These are phyloP conservation scores for Solanum chaucha DNA, from an alignment of 257 asterid genomes.

Conservation along the genomic window DNA sequence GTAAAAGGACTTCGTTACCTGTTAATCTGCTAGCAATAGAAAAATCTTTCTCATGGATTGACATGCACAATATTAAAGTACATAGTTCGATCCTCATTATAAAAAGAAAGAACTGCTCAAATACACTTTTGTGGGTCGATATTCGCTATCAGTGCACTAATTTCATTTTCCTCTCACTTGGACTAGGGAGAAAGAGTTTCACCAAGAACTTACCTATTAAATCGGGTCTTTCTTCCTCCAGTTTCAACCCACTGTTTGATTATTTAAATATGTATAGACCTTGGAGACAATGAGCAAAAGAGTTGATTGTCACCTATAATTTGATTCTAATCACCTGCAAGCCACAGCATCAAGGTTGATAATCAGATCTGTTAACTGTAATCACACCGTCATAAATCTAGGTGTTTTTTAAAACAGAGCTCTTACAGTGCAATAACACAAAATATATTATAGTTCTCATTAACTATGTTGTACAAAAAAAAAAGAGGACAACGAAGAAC, in stretches of 20 bases:
- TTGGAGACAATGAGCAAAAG: neutral
- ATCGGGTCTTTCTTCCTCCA: neutral
- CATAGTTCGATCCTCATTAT: neutral
- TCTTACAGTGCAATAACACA: neutral
- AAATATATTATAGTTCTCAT: neutral
- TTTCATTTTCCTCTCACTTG: neutral
- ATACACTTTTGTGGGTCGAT: no score
- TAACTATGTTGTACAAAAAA: neutral
- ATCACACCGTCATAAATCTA: neutral
- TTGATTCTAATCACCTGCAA: neutral
- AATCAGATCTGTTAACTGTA: neutral
- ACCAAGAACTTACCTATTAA: neutral
- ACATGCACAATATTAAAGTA: no score
- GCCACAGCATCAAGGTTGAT: no score
- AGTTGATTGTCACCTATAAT: neutral
- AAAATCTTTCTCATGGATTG: no score
- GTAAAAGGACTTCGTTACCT: neutral
- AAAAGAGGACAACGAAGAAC: neutral
- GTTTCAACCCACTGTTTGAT: neutral
- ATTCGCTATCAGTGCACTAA: neutral
- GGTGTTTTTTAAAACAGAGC: neutral
- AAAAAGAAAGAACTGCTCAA: neutral
- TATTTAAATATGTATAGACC: neutral
- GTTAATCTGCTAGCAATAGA: neutral
- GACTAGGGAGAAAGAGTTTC: neutral